Conservation (phyloP, 306 rosid genomes). For the Trifolium repens region DNA sequence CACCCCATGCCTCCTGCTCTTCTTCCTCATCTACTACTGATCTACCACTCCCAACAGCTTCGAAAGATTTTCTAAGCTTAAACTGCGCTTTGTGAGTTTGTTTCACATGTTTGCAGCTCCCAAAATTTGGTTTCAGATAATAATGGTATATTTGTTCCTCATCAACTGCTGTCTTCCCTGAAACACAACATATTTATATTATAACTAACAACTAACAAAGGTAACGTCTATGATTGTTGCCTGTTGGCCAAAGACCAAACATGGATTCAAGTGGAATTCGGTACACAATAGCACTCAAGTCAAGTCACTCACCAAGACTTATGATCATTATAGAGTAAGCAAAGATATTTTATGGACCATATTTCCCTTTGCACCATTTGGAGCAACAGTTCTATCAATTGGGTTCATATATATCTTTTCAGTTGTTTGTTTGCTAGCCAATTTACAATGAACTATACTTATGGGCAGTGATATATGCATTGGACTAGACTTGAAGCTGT, state of each 20-base stretch:
- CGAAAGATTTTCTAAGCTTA: not conserved
- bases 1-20: not conserved
- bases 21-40: not conserved
- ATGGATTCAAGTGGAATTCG: too few relatives aligned
- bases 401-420: too few relatives aligned
- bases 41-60: not conserved
- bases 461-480: not conserved
- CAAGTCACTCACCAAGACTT: too few relatives aligned
- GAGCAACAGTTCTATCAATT: too few relatives aligned
- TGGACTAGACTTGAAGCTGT: not conserved
- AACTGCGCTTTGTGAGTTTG: not conserved
- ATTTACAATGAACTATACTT: not conserved
- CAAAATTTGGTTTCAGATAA: not conserved
- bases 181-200: not conserved
- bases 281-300: too few relatives aligned
- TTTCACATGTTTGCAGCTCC: not conserved
- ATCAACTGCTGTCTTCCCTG: slow-evolving; percentile 5
- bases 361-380: too few relatives aligned
- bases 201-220: not conserved
- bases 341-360: too few relatives aligned
- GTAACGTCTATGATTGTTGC: too few relatives aligned
- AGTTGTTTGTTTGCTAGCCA: not conserved
- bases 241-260: too few relatives aligned
- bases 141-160: not conserved
- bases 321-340: too few relatives aligned